phyloP scores from a whole-genome alignment of 2,329 filamentous ascomycete species.

The Penicillium corylophilum region DNA sequence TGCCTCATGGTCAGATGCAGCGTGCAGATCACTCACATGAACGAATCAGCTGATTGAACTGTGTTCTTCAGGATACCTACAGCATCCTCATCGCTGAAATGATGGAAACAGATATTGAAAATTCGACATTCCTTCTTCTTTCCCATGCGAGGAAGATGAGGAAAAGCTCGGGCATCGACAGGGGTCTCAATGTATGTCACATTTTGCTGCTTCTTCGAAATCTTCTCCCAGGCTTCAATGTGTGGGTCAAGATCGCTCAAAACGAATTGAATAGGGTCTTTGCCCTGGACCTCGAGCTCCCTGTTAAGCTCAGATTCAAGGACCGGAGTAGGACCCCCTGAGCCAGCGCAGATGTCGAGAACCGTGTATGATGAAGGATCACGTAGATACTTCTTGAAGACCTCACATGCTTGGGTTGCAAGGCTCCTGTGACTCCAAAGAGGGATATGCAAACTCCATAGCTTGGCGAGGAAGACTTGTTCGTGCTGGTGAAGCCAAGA shows the following conservation, averaged over 20 bases:
- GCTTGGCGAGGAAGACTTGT: conserved; percentile 22
- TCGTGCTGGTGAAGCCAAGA: conserved; percentile 59
- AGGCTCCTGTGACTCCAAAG: conserved; percentile 15
- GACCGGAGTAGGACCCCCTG: background rate
- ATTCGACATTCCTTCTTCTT: background rate
- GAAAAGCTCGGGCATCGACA: background rate
- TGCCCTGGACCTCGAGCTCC: background rate
- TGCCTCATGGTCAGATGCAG: background rate
- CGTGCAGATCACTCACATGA: background rate
- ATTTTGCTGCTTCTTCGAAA: background rate
- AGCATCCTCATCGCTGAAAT: background rate
- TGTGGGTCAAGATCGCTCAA: background rate
- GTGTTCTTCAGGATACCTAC: background rate
- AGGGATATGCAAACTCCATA: conserved; percentile 24
- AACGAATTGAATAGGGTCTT: background rate
- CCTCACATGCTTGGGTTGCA: conserved; percentile 11
- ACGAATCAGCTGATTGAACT: background rate
- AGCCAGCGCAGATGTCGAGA: background rate
- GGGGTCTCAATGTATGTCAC: background rate
- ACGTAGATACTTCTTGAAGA: conserved; percentile 8
- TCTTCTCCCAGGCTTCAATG: background rate
- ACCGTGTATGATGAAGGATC: background rate
- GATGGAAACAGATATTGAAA: background rate
- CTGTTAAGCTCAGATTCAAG: background rate
- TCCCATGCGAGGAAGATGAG: background rate